Evolutionary conservation across 139 green algal genomes (phyloP), one percentile per base, ranked within the genome.

Genomic region (Chlorella ohadii): DNA sequence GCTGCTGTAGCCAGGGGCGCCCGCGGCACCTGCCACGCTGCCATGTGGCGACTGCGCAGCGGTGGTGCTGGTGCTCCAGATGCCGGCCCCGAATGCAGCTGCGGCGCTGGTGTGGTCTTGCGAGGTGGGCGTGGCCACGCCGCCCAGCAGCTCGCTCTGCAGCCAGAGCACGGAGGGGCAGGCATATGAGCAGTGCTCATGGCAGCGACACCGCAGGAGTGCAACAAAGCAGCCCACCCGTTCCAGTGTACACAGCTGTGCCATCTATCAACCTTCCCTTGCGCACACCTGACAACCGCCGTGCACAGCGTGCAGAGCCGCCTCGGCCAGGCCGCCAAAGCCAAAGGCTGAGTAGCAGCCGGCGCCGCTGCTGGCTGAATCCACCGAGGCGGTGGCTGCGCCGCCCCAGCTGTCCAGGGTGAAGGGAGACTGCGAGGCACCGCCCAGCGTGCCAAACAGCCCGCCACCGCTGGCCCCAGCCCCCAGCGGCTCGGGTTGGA

Each of bases 241-340:
- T n/a, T n/a, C n/a, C n/a, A n/a, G n/a, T n/a, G n/a, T n/a, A n/a
- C n/a, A n/a, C n/a, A n/a, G n/a, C n/a, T n/a, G n/a, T n/a, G n/a
- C n/a, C n/a, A n/a, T n/a, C n/a, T n/a, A n/a, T n/a, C n/a, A n/a
- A n/a, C n/a, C n/a, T n/a, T n/a, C n/a, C n/a, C n/a, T n/a, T n/a
- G 12, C 15, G 12, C 51, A 4, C 51, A 59, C 51, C 51, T 59
- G 51, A 3, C 55, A n/a, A 13, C 63, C 78, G 36, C 80, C 80
- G 19, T 75, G 59, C 39, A 86, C 81, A 0, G 81, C 81, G 13
- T 81, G 51, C 65, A 87, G 27, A 9, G 74, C 83, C 7, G 76
- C 74, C 34, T 78, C 63, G 0, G 82, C 44, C 7, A 87, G 63
- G 34, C 81, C 71, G 28, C 64, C 63, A 59, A 76, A 83, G 25